A percentile compares a stretch with the other conserved stretches of the same genome.
These are phyloP conservation scores for Pelargonium australe DNA, from an alignment of 441 rosid genomes.

Conservation along the genomic window DNA sequence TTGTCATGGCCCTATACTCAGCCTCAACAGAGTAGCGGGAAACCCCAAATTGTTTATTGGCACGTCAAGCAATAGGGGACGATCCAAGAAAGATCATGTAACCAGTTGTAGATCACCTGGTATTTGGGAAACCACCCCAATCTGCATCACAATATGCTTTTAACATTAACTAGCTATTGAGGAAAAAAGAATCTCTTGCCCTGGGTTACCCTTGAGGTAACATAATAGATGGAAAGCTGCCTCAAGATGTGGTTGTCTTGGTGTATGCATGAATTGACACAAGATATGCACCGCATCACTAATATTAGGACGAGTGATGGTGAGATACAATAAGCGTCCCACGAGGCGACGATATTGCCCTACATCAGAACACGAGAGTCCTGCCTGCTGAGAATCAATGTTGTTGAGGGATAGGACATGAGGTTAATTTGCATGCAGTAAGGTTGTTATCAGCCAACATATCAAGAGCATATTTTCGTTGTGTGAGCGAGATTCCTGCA, in stretches of 20 bases:
- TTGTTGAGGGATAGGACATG: background rate
- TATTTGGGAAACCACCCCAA: background rate
- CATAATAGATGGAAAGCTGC: background rate
- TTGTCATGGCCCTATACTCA: constrained; percentile 6
- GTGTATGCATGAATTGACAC: background rate
- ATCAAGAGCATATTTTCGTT: constrained; percentile 7
- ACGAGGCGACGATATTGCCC: background rate
- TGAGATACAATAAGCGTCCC: background rate
- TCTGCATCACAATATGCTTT: background rate
- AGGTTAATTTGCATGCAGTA: background rate
- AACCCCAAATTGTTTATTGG: background rate
- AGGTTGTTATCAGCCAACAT: background rate
- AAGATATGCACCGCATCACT: background rate
- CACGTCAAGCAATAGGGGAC: background rate
- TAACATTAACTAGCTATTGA: background rate
- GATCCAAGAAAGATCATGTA: background rate
- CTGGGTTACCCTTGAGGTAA: background rate
- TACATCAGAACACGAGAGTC: background rate
- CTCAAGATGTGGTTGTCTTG: background rate
- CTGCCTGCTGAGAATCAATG: background rate
- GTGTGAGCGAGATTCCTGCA: background rate
- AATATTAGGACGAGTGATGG: background rate
- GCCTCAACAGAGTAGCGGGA: background rate
- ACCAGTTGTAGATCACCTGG: background rate
- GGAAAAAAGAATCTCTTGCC: background rate